phyloP scores from a whole-genome alignment of 768 basidiomycete species.

The Phaffia tasmanica region DNA sequence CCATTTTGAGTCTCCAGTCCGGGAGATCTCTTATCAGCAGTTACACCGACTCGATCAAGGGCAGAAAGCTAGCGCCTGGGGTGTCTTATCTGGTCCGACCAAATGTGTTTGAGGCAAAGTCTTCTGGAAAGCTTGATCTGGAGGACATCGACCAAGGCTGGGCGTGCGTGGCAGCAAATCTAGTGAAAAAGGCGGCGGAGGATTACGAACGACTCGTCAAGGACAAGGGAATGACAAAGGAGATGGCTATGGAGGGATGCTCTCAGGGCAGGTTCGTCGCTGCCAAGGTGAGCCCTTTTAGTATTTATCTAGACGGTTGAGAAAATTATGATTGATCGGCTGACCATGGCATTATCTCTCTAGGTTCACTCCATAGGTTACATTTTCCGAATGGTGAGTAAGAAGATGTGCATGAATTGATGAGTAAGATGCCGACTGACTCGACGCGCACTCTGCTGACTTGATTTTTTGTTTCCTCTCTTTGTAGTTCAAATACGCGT shows the following conservation, averaged over 20 bases:
- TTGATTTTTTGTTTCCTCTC: slow-evolving; percentile 31
- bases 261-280: slow-evolving; percentile 41
- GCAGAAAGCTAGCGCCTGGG: slow-evolving; percentile 38
- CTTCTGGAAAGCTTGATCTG: slow-evolving; percentile 33
- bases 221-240: slow-evolving; percentile 36
- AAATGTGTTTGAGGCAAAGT: slow-evolving; percentile 32
- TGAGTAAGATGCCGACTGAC: not conserved
- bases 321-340: not conserved
- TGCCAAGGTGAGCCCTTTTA: slow-evolving; percentile 33
- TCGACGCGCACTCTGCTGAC: not conserved
- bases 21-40: slow-evolving; percentile 37
- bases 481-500: slow-evolving; percentile 24
- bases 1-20: slow-evolving; percentile 38
- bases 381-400: slow-evolving; percentile 37
- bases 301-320: no score
- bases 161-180: slow-evolving; percentile 40
- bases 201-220: slow-evolving; percentile 36
- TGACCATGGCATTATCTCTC: not conserved
- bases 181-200: slow-evolving; percentile 40
- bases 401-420: not conserved
- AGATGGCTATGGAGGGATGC: slow-evolving; percentile 41
- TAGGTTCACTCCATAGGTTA: slow-evolving; percentile 38
- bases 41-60: slow-evolving; percentile 38
- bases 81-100: slow-evolving; percentile 39
- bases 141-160: slow-evolving; percentile 39